These are phyloP conservation scores for Moesziomyces sp. DNA, from an alignment of 1,284 basidiomycete species.

Conservation along the genomic window DNA sequence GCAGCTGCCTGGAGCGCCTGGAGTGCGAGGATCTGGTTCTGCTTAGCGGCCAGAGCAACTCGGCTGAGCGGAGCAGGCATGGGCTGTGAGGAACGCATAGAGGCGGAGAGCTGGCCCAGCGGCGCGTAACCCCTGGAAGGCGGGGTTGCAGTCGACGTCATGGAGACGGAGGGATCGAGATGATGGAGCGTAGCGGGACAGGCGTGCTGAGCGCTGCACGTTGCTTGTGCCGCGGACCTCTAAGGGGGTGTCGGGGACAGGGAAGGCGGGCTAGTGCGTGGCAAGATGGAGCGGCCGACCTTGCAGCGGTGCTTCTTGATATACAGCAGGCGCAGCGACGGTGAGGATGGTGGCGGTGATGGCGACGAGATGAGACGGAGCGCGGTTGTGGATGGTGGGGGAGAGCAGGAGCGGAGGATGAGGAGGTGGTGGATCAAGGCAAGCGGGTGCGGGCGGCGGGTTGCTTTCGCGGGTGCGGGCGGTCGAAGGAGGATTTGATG, in stretches of 20 bases:
- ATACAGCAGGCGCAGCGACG: not conserved
- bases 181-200: not conserved
- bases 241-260: not conserved
- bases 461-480: no score
- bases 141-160: constrained; percentile 34
- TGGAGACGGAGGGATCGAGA: constrained; percentile 2
- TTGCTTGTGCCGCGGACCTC: not conserved
- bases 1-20: constrained; percentile 47
- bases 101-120: constrained; percentile 13
- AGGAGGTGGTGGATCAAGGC: not conserved
- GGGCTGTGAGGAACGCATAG: constrained; percentile 29
- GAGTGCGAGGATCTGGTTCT: constrained; percentile 47
- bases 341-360: not conserved
- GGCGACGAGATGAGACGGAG: not conserved
- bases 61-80: constrained; percentile 48
- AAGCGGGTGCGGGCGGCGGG: not conserved
- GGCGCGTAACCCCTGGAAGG: constrained; percentile 26
- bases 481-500: not conserved
- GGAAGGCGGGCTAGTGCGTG: not conserved
- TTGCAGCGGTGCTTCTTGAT: not conserved
- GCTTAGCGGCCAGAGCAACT: constrained; percentile 41
- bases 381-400: not conserved
- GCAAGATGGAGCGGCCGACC: not conserved
- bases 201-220: not conserved
- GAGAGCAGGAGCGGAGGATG: not conserved